These are phyloP conservation scores for Moringa oleifera DNA, from an alignment of 345 rosid species.

Conservation along the genomic window DNA sequence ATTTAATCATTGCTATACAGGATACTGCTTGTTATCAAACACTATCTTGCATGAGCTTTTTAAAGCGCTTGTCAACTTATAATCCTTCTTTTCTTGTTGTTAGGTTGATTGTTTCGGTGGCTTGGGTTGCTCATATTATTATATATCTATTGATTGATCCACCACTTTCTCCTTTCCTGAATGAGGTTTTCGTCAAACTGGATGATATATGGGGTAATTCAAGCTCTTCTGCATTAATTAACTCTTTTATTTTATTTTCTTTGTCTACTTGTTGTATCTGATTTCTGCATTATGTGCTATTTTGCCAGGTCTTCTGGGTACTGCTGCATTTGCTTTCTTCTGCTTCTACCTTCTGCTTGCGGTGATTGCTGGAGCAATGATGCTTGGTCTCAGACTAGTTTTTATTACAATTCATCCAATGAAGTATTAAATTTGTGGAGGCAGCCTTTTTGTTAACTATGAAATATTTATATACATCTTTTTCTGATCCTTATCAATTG, in stretches of 20 bases:
- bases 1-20: background rate
- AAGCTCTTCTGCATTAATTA: background rate
- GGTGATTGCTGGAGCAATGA: conserved; percentile 96
- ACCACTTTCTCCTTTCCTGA: conserved; percentile 86
- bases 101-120: conserved; percentile 90
- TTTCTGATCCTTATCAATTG: conserved; percentile 22
- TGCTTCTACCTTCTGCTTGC: conserved; percentile 94
- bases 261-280: conserved; percentile 7
- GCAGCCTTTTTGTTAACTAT: conserved; percentile 16
- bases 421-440: conserved; percentile 51
- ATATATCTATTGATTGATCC: conserved; percentile 77
- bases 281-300: conserved; percentile 13
- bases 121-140: conserved; percentile 94
- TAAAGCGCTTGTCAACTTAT: background rate
- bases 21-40: background rate
- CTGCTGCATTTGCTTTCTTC: conserved; percentile 92
- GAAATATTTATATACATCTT: conserved; percentile 4
- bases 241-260: background rate
- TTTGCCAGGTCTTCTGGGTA: conserved; percentile 84
- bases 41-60: background rate
- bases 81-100: background rate
- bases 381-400: conserved; percentile 89
- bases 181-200: conserved; percentile 96
- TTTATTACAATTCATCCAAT: conserved; percentile 92
- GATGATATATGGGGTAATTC: conserved; percentile 89